Conservation (phyloP, 257 asterid species). For the Solanum infundibuliforme region DNA sequence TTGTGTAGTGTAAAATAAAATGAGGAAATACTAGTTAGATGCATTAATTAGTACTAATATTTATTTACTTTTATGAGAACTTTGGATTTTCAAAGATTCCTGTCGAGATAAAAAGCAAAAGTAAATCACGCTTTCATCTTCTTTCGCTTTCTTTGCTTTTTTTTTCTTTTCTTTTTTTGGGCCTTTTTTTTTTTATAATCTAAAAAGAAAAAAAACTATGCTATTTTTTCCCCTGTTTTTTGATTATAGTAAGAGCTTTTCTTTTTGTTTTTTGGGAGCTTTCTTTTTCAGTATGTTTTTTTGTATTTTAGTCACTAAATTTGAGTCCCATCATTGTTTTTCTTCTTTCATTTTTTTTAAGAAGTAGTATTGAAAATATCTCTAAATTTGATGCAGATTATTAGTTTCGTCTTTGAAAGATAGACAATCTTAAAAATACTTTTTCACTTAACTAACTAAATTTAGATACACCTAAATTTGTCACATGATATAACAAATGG, state of each 20-base stretch:
- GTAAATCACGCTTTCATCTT: constrained; percentile 33
- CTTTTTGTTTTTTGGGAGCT: neutral
- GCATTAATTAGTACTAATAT: neutral
- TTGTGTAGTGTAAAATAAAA: neutral
- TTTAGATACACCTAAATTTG: too few species aligned
- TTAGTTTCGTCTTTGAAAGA: accelerated
- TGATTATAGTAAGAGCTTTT: neutral
- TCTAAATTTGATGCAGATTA: too few species aligned
- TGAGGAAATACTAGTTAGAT: neutral
- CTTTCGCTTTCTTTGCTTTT: constrained; percentile 33
- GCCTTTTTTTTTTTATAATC: neutral
- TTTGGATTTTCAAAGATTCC: constrained; percentile 43
- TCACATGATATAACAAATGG: too few species aligned
- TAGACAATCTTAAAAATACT: too few species aligned
- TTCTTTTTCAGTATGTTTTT: neutral
- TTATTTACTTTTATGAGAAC: constrained; percentile 8
- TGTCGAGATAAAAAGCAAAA: constrained; percentile 44
- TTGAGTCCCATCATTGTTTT: constrained; percentile 15
- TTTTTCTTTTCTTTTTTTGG: neutral
- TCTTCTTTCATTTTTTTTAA: neutral
- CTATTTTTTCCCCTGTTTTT: neutral
- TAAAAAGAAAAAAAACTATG: neutral
- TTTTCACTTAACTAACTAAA: too few species aligned
- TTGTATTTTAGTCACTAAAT: neutral
- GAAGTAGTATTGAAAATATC: too few species aligned